These are phyloP conservation scores for Wickerhamiella shivajii DNA, from an alignment of 805 yeast genomes.

Conservation along the genomic window DNA sequence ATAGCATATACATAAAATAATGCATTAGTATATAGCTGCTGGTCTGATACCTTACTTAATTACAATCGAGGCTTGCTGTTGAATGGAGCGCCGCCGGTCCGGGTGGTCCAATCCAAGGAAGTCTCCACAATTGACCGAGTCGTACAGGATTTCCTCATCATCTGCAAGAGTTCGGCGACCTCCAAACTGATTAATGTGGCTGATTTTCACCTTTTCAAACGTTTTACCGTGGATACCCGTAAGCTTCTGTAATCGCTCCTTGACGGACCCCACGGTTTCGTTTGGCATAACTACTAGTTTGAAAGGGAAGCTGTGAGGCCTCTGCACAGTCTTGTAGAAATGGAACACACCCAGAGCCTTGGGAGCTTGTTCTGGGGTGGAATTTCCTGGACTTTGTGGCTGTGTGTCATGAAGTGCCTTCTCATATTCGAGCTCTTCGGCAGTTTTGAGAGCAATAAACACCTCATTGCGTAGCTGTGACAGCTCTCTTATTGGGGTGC, in stretches of 20 bases:
- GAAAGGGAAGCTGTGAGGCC: constrained; percentile 77
- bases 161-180: constrained; percentile 29
- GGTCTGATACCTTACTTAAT: constrained; percentile 11
- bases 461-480: too few species aligned
- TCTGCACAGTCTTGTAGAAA: too few species aligned
- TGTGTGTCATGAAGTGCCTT: too few species aligned
- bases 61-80: constrained; percentile 15
- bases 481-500: too few species aligned
- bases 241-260: constrained; percentile 47
- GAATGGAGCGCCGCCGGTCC: constrained; percentile 34
- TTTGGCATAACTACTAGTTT: constrained; percentile 41
- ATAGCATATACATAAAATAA: neutral
- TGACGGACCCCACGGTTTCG: constrained; percentile 51
- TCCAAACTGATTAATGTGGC: neutral
- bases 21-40: neutral
- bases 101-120: constrained; percentile 76
- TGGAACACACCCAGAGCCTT: too few species aligned
- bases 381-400: too few species aligned
- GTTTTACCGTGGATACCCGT: constrained; percentile 70
- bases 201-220: constrained; percentile 44
- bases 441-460: too few species aligned
- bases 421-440: too few species aligned
- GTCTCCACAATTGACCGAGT: constrained; percentile 36
- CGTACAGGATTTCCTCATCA: constrained; percentile 41
- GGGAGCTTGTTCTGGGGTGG: too few species aligned